phyloP scores from a whole-genome alignment of 2,329 filamentous ascomycete genomes.

The Paraphaeosphaeria sporulosa region DNA sequence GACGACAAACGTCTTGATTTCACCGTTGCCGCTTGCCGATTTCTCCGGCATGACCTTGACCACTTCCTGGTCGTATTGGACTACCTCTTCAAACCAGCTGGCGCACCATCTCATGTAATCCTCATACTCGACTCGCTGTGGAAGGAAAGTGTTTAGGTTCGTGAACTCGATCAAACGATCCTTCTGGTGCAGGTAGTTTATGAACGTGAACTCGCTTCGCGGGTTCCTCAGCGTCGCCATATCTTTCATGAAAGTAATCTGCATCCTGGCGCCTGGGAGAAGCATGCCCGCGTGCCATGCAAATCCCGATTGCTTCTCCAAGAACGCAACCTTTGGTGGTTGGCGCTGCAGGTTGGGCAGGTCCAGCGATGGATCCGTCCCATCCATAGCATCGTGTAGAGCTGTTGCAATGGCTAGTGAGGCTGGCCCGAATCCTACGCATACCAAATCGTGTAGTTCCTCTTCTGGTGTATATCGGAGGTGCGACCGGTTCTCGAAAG shows the following conservation, averaged over 20 bases:
- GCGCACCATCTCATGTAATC: conserved; percentile 97
- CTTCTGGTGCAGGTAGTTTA: conserved; percentile 89
- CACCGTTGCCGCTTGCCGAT: conserved; percentile 53
- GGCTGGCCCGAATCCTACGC: conserved; percentile 91
- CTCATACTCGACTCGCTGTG: conserved; percentile 87
- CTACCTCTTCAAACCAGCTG: conserved; percentile 74
- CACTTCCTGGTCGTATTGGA: conserved; percentile 81
- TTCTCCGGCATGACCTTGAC: conserved; percentile 71
- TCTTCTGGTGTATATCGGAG: conserved; percentile 64
- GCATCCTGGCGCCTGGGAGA: conserved; percentile 91
- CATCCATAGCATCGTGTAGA: conserved; percentile 74
- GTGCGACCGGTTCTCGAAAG: conserved; percentile 50
- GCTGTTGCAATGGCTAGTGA: conserved; percentile 89
- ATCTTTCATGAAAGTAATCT: conserved; percentile 97
- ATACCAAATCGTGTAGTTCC: conserved; percentile 82
- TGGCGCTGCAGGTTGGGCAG: conserved; percentile 46
- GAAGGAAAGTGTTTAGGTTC: conserved; percentile 88
- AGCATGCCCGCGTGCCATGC: conserved; percentile 97
- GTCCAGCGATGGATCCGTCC: conserved; percentile 44
- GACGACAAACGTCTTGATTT: conserved; percentile 72
- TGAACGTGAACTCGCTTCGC: conserved; percentile 89
- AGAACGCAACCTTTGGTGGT: conserved; percentile 78
- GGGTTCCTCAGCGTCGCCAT: conserved; percentile 89
- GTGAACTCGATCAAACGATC: conserved; percentile 87
- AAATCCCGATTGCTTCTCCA: conserved; percentile 85